Evolutionary conservation across 352 stramenopile genomes (phyloP), one percentile per base, ranked within the genome.

Genomic region (Phytophthora fragariae): DNA sequence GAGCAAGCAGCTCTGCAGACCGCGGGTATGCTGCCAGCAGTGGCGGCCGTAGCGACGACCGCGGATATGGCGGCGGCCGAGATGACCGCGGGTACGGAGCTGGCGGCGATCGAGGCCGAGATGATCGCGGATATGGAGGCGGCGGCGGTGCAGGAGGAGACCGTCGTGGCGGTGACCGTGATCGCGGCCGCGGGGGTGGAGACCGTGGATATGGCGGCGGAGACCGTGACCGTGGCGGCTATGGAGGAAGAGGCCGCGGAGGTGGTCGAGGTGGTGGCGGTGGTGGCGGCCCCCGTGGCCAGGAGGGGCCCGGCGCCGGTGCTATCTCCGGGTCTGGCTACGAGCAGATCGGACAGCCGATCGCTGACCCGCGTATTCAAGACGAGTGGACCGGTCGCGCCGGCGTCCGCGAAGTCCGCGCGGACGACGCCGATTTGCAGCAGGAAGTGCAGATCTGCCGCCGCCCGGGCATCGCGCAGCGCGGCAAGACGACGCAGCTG

Each of bases 281-380:
- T 29, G 64, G 77, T 24, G 59, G 76, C 21, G 61, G 76, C 21
- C 54, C 60, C 41, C 65, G 73, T 50, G 68, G 72, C 2, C 65
- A 65, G 60, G 73, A 78, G 68, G 84, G 64, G 27, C 65, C 57
- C 19, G 83, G 78, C 11, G 83, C 70, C 24, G 83, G 83, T 2
- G 24, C 35, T 3, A 58, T 89, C 4, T 57, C 49, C 3, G 84
- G 78, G 14, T 74, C 80, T 6, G 81, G 82, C 0, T 89, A 89
- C 69, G 83, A 91, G 27, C 63, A 67, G 5, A 83, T 91, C 14
- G 81, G 83, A 14, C 65, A 82, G 35, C 62, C 83, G 12, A 76
- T 88, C 19, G 70, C 71, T 11, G 81, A 91, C 35, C 81, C 81
- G 3, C 81, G 77, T 3, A 64, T 83, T 11, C 66, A 81, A 33